Evolutionary conservation across 225 moss, liverwort and hornwort genomes (phyloP).

Genomic region (Rhytidiadelphus loreus): DNA sequence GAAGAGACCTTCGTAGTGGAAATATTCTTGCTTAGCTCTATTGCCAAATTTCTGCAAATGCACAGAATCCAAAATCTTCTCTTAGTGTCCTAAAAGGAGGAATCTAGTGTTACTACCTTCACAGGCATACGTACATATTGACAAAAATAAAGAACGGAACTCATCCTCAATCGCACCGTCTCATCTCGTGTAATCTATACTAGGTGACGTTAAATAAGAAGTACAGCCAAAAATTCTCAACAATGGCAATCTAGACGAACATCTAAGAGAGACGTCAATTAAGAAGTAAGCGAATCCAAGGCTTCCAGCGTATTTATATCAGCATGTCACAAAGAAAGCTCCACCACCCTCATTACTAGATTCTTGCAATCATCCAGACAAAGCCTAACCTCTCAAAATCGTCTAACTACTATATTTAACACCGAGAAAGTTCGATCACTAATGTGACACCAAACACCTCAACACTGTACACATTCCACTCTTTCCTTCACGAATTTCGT

Average conservation of each 20-base stretch:
- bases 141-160: neutral
- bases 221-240: neutral
- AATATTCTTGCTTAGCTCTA: slow-evolving; percentile 51
- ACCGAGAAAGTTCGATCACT: neutral
- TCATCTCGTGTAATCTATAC: neutral
- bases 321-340: neutral
- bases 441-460: neutral
- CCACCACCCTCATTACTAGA: neutral
- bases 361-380: neutral
- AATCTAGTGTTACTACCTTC: neutral
- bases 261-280: neutral
- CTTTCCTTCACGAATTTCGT: neutral
- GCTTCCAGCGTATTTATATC: neutral
- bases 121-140: neutral
- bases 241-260: neutral
- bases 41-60: slow-evolving; percentile 44
- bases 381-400: neutral
- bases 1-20: slow-evolving; percentile 64
- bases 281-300: neutral
- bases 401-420: neutral
- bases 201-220: neutral
- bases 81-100: neutral
- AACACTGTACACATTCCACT: neutral
- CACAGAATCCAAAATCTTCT: neutral
- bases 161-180: neutral